Evolutionary conservation across 2,329 filamentous ascomycete species (phyloP).

Genomic region (Cladosporium velox): DNA sequence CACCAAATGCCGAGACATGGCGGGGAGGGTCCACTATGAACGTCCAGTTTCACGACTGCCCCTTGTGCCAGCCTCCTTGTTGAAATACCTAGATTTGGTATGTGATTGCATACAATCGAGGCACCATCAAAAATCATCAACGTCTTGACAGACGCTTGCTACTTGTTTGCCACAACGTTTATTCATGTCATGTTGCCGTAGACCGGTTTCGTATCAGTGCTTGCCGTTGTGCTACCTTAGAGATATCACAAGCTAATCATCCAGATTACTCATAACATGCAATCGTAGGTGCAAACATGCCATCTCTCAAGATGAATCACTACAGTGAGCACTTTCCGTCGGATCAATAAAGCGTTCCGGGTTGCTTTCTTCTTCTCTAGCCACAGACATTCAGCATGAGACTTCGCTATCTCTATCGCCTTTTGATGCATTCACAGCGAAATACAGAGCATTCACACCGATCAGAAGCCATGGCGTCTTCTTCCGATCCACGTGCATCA

Average conservation of each 20-base stretch:
- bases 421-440: background rate
- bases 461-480: background rate
- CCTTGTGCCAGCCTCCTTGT: background rate
- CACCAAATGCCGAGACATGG: constrained; percentile 10
- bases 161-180: background rate
- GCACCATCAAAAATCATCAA: background rate
- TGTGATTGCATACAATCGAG: background rate
- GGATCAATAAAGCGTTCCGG: background rate
- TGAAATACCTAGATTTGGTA: background rate
- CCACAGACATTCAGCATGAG: background rate
- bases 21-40: background rate
- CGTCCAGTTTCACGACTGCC: background rate
- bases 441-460: background rate
- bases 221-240: background rate
- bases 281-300: background rate
- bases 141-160: background rate
- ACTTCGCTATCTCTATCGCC: background rate
- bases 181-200: background rate
- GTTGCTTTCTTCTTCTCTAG: background rate
- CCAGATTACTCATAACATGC: background rate
- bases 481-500: background rate
- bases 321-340: background rate
- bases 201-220: background rate
- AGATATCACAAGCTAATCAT: background rate
- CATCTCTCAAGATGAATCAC: background rate